phyloP scores from a whole-genome alignment of 1,284 basidiomycete species.

The Coniophora puteana region DNA sequence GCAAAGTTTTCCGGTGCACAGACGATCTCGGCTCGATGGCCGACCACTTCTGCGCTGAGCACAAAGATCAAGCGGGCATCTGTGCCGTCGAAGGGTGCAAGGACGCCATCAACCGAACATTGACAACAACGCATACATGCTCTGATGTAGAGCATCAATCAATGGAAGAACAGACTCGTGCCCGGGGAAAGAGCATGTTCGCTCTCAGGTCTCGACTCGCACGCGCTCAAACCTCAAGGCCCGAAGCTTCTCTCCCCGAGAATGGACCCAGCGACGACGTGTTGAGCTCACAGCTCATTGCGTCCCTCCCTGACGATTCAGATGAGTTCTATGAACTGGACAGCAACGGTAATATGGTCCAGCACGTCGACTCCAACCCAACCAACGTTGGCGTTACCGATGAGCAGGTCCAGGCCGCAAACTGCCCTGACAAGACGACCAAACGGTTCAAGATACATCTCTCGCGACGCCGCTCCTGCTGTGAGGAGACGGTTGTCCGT shows the following conservation, averaged over 20 bases:
- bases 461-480: no score
- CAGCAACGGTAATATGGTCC: slow-evolving; percentile 23
- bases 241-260: slow-evolving; percentile 3
- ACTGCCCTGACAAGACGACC: no score
- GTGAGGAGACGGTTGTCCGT: no score
- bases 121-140: slow-evolving; percentile 11
- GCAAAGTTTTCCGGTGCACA: slow-evolving; percentile 22
- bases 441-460: no score
- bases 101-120: background rate
- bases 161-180: slow-evolving; percentile 13
- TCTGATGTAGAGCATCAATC: slow-evolving; percentile 9
- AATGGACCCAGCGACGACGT: background rate
- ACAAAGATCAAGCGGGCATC: background rate
- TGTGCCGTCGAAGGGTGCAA: slow-evolving; percentile 15
- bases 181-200: slow-evolving; percentile 12
- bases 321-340: no score
- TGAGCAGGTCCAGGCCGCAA: no score
- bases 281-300: no score
- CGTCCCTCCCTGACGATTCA: slow-evolving; percentile 9
- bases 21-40: slow-evolving; percentile 11
- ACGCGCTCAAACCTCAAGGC: slow-evolving; percentile 1
- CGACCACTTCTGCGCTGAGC: slow-evolving; percentile 23
- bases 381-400: no score
- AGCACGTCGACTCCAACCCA: no score
- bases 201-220: slow-evolving; percentile 7